Percentiles rank a stretch among this genome's conserved stretches.
These are phyloP conservation scores for Rhizophagus sp. DNA, from an alignment of 192 early-diverging fungal species.

Conservation along the genomic window DNA sequence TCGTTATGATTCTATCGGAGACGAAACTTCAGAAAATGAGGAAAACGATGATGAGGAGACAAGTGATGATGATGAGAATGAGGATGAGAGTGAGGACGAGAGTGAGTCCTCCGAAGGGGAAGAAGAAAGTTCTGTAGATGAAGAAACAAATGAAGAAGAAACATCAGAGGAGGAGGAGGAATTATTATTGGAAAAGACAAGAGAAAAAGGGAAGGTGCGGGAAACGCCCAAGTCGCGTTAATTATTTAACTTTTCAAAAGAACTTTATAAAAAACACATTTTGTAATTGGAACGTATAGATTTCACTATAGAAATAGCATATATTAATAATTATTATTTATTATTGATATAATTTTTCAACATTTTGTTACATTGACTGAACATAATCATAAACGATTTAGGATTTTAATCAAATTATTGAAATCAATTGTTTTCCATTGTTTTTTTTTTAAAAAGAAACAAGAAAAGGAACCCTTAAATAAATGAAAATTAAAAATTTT, in stretches of 20 bases:
- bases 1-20: slow-evolving; percentile 25
- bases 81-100: slow-evolving; percentile 34
- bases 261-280: no score
- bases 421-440: no score
- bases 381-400: no score
- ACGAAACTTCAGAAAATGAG: slow-evolving; percentile 34
- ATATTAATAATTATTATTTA: no score
- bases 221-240: neutral
- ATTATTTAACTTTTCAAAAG: neutral
- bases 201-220: neutral
- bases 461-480: no score
- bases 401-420: no score
- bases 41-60: slow-evolving; percentile 41
- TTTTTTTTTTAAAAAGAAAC: no score
- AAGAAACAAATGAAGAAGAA: slow-evolving; percentile 32
- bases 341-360: no score
- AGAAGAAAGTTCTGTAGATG: slow-evolving; percentile 30
- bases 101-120: slow-evolving; percentile 23
- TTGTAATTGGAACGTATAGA: no score
- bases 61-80: neutral
- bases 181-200: neutral
- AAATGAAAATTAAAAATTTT: no score
- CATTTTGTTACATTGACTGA: no score
- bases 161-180: slow-evolving; percentile 39
- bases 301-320: no score